phyloP scores from a whole-genome alignment of 2,329 filamentous ascomycete genomes.

The Exophiala bonariae region DNA sequence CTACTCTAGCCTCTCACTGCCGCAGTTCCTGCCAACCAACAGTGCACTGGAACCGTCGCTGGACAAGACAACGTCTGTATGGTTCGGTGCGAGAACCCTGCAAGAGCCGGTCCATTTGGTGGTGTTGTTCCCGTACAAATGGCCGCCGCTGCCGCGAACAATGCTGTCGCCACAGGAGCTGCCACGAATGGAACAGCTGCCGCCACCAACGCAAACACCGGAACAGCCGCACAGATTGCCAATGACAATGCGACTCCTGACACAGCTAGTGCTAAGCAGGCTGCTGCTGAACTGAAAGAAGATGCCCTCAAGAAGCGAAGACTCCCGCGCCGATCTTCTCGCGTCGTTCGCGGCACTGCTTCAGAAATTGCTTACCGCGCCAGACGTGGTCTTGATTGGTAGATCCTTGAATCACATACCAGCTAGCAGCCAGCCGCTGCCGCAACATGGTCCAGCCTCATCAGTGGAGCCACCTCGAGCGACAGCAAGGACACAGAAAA shows the following conservation, averaged over 20 bases:
- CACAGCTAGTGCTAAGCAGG: not conserved
- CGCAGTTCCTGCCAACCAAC: slow-evolving; percentile 55
- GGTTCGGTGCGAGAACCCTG: slow-evolving; percentile 62
- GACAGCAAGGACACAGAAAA: too few species aligned
- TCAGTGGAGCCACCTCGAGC: too few species aligned
- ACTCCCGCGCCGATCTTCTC: slow-evolving; percentile 3
- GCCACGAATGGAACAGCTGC: slow-evolving; percentile 15
- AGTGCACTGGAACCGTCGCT: slow-evolving; percentile 61
- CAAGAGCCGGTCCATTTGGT: slow-evolving; percentile 62
- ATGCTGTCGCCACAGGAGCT: slow-evolving; percentile 15
- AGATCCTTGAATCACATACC: too few species aligned
- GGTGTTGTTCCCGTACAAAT: slow-evolving; percentile 61
- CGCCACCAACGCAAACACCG: slow-evolving; percentile 16
- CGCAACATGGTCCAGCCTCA: too few species aligned
- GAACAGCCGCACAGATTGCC: slow-evolving; percentile 1
- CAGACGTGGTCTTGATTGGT: too few species aligned
- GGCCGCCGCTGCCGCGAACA: slow-evolving; percentile 17
- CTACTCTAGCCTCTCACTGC: slow-evolving; percentile 53
- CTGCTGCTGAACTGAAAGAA: slow-evolving; percentile 2
- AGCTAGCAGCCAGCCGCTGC: too few species aligned
- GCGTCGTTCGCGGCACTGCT: slow-evolving; percentile 2
- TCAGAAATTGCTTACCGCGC: slow-evolving; percentile 8
- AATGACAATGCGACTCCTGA: not conserved
- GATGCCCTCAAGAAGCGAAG: slow-evolving; percentile 5
- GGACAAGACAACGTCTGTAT: slow-evolving; percentile 62